These are phyloP conservation scores for Cercospora sp. DNA, from an alignment of 2,329 filamentous ascomycete species.

Conservation along the genomic window DNA sequence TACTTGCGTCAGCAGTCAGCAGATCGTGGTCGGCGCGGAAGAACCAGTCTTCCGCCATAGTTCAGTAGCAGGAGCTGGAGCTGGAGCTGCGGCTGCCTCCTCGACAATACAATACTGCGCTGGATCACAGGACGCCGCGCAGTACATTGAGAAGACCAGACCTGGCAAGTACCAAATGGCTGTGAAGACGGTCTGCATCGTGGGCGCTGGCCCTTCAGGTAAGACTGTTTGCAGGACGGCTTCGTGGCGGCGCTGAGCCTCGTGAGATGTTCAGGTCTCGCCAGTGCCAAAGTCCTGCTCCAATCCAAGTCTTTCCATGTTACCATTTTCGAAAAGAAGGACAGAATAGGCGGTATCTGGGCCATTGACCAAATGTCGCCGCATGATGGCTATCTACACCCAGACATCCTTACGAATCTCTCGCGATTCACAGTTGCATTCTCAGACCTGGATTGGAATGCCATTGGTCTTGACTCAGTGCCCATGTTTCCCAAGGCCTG, in stretches of 20 bases:
- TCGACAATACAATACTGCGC: neutral
- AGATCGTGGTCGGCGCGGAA: neutral
- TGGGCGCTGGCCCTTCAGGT: constrained; percentile 47
- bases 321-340: constrained; percentile 67
- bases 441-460: constrained; percentile 68
- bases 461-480: constrained; percentile 45
- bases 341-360: constrained; percentile 77
- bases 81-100: neutral
- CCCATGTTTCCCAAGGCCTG: constrained; percentile 74
- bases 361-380: constrained; percentile 45
- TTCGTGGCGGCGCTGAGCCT: neutral
- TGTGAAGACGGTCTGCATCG: constrained; percentile 42
- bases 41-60: neutral
- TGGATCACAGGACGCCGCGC: neutral
- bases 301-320: constrained; percentile 63
- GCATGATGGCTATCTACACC: constrained; percentile 62
- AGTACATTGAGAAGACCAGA: neutral
- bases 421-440: constrained; percentile 70
- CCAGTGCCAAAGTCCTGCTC: constrained; percentile 66
- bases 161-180: neutral
- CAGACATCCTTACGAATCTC: constrained; percentile 64
- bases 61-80: neutral
- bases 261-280: constrained; percentile 38
- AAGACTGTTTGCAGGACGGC: neutral
- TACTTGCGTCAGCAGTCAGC: neutral